Conservation (phyloP, 148 eudicot genomes). For the Heliosperma pusillum region DNA sequence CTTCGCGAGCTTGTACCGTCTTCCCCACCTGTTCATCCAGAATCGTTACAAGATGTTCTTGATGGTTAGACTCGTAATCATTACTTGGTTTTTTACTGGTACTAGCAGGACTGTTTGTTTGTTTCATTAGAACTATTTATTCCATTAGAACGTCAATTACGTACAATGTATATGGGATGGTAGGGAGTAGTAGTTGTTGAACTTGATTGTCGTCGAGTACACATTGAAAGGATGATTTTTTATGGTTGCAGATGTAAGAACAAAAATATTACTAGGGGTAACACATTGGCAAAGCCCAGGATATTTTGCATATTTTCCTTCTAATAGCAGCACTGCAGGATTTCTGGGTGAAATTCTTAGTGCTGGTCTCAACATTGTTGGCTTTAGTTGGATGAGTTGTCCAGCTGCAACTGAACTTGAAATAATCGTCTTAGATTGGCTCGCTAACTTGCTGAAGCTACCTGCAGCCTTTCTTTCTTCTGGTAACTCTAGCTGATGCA, state of each 20-base stretch:
- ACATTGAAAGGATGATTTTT: not conserved
- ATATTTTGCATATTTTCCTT: conserved; percentile 80
- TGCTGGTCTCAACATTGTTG: conserved; percentile 91
- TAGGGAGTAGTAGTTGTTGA: no score
- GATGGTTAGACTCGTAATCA: conserved; percentile 47
- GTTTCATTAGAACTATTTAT: no score
- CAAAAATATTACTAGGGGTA: conserved; percentile 80
- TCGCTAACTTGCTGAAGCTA: conserved; percentile 71
- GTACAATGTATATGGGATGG: no score
- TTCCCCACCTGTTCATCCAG: conserved; percentile 72
- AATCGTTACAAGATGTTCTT: conserved; percentile 69
- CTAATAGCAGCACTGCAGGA: conserved; percentile 86
- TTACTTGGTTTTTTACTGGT: not conserved
- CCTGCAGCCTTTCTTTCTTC: conserved; percentile 77
- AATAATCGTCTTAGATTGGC: conserved; percentile 94
- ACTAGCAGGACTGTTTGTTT: not conserved
- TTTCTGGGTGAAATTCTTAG: conserved; percentile 96
- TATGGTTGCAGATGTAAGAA: conserved; percentile 56
- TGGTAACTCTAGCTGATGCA: conserved; percentile 34
- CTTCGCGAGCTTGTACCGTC: conserved; percentile 70
- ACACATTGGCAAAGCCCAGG: conserved; percentile 99
- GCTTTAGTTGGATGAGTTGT: conserved; percentile 94
- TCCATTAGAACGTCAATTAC: no score
- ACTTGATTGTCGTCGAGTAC: not conserved
- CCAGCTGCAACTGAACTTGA: conserved; percentile 99